Conservation (phyloP, 768 basidiomycete genomes). For the Phlebiopsis flavidoalba region DNA sequence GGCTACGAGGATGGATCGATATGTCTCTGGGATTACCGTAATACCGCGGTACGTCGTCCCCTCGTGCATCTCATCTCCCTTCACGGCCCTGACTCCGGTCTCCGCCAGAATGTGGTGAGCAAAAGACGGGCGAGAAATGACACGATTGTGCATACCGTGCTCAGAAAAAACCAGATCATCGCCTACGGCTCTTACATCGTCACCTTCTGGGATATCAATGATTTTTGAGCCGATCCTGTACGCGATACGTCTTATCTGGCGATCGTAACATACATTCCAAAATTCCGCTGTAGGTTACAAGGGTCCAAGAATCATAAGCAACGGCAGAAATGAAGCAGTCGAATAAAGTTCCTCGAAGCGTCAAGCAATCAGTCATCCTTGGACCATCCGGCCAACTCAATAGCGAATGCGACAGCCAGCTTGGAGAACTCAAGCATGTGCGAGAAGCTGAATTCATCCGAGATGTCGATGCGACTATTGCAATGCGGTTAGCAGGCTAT, state of each 20-base stretch:
- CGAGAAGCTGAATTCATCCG: slow-evolving; percentile 82
- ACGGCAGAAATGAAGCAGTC: neutral
- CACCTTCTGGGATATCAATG: slow-evolving; percentile 27
- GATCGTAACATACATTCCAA: neutral
- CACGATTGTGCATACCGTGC: slow-evolving; percentile 10
- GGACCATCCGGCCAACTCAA: slow-evolving; percentile 46
- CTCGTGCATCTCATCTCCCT: slow-evolving; percentile 8
- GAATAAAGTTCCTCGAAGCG: neutral
- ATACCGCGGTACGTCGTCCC: slow-evolving; percentile 33
- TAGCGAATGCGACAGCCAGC: slow-evolving; percentile 45
- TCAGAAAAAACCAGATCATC: slow-evolving; percentile 27
- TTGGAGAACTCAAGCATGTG: slow-evolving; percentile 78
- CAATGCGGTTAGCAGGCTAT: slow-evolving; percentile 14
- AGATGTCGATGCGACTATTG: slow-evolving; percentile 74
- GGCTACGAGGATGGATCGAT: slow-evolving; percentile 41
- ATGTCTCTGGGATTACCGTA: slow-evolving; percentile 47
- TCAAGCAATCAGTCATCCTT: slow-evolving; percentile 17
- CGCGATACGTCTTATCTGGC: neutral
- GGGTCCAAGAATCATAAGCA: neutral
- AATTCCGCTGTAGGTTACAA: neutral
- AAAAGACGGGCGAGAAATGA: slow-evolving; percentile 4
- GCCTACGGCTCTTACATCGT: slow-evolving; percentile 36
- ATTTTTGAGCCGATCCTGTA: neutral
- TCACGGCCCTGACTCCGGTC: slow-evolving; percentile 3
- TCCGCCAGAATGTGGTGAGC: slow-evolving; percentile 3